Base-by-base conservation (phyloP, 2,329 filamentous ascomycete genomes). In the Aspergillus thermomutatus region DNA sequence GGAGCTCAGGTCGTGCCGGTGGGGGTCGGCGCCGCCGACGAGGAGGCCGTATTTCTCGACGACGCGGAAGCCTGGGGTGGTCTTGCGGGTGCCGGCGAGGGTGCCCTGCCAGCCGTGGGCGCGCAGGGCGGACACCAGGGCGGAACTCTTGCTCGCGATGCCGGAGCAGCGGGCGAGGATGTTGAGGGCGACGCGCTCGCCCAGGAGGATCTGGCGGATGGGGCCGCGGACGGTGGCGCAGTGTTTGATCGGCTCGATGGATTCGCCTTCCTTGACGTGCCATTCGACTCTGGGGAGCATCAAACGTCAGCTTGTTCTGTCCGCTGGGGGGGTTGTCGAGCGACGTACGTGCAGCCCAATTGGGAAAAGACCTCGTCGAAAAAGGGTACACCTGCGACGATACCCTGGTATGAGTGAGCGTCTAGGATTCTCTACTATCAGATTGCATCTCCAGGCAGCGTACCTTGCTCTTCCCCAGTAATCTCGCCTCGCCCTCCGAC, bases 21-120 rank as follows among this genome's bases (percentile, higher is more conserved):
- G 94, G 2, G 88, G 85, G 76, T 99, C 94, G 17, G 91, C 92
- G 10, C 94, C 94, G 55, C 93, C 94, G 17, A 96, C 88, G 23
- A 97, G 80, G 88, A 99, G 97, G 65, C 92, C 94, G 75, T 99
- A 99, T 78, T 99, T 99, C 77, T 99, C 94, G 9, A 97, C 92
- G 4, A 97, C 79, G 10, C 94, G 83, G 78, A 97, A 99, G 0
- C 94, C 94, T 0, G 94, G 94, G 0, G 94, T 99, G 0, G 94
- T 99, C 80, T 99, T 99, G 70, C 94, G 84, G 48, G 94, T 99
- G 46, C 94, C 94, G 0, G 94, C 93, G n/a, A 99, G 80, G 2
- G 87, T 88, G 57, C 93, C 93, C 27, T 78, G 80, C 77, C 93
- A 97, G 2, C 92, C 92, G 3, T 83, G 80, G 9, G 77, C 71